Evolutionary conservation across 2,329 filamentous ascomycete species (phyloP).

Genomic region (Penicillium sp.): DNA sequence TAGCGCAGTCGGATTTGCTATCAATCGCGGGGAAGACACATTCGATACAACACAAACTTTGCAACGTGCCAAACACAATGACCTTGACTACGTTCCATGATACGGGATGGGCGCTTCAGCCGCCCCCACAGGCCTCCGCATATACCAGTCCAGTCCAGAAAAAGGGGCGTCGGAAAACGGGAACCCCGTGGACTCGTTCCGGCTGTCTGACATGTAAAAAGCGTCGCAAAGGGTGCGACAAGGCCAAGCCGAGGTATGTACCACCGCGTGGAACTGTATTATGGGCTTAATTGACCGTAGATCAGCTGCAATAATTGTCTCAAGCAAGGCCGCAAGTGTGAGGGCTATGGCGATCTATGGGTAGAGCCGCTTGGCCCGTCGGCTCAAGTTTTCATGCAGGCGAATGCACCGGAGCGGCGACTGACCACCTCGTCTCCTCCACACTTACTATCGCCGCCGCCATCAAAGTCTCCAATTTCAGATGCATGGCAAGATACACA

Average conservation of each 20-base stretch:
- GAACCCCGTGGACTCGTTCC: slow-evolving; percentile 36
- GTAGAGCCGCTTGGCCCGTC: slow-evolving; percentile 32
- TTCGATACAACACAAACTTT: neutral
- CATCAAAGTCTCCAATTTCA: slow-evolving; percentile 8
- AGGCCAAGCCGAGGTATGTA: slow-evolving; percentile 34
- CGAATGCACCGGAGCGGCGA: slow-evolving; percentile 19
- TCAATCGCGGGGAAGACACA: slow-evolving; percentile 18
- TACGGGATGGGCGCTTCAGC: slow-evolving; percentile 6
- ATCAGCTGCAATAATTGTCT: slow-evolving; percentile 28
- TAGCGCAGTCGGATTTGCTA: slow-evolving; percentile 16
- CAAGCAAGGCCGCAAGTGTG: slow-evolving; percentile 34
- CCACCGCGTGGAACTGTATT: neutral
- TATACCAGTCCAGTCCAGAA: slow-evolving; percentile 11
- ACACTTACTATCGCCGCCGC: slow-evolving; percentile 9
- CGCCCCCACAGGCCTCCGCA: slow-evolving; percentile 1
- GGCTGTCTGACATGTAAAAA: slow-evolving; percentile 41
- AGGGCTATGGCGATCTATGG: slow-evolving; percentile 39
- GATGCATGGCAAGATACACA: slow-evolving; percentile 10
- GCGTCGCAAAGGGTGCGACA: slow-evolving; percentile 38
- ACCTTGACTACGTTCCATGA: slow-evolving; percentile 9
- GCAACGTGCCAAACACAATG: neutral
- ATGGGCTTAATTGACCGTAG: neutral
- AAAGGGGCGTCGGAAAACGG: slow-evolving; percentile 24
- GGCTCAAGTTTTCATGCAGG: slow-evolving; percentile 28
- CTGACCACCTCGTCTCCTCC: slow-evolving; percentile 18